A percentile compares a stretch with the other conserved stretches of the same genome.
Evolutionary conservation across 768 basidiomycete genomes (phyloP).

Genomic region (Leccinum arenicola): DNA sequence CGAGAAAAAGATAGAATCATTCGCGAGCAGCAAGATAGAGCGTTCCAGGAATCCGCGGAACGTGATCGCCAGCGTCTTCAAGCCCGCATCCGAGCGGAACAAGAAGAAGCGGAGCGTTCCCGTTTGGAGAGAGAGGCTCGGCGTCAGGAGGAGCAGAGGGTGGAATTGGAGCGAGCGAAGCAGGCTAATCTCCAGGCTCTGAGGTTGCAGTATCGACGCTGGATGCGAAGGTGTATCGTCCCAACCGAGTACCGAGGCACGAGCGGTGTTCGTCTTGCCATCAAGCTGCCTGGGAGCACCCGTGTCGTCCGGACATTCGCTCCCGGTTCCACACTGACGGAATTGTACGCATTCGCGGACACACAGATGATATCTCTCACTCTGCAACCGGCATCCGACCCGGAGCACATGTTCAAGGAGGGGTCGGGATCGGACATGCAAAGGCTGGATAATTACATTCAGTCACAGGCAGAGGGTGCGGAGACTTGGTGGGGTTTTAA

Average conservation of each 20-base stretch:
- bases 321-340: conserved; percentile 47
- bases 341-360: conserved; percentile 75
- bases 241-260: conserved; percentile 26
- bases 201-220: conserved; percentile 56
- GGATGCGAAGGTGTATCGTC: conserved; percentile 51
- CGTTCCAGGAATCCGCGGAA: conserved; percentile 62
- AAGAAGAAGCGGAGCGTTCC: conserved; percentile 33
- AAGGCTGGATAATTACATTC: conserved; percentile 36
- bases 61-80: conserved; percentile 70
- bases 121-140: conserved; percentile 30
- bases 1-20: conserved; percentile 54
- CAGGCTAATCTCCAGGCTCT: conserved; percentile 32
- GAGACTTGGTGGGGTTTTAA: conserved; percentile 73
- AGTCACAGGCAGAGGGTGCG: conserved; percentile 21
- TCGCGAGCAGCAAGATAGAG: conserved; percentile 79
- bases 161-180: conserved; percentile 38
- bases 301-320: conserved; percentile 60
- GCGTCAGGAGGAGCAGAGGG: conserved; percentile 33
- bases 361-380: conserved; percentile 48
- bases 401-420: conserved; percentile 36
- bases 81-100: conserved; percentile 48
- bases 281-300: conserved; percentile 55
- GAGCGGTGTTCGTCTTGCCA: conserved; percentile 42
- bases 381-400: conserved; percentile 39
- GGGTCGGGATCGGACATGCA: conserved; percentile 32